Evolutionary conservation across 257 asterid genomes (phyloP).

Genomic region (Lycium barbarum): DNA sequence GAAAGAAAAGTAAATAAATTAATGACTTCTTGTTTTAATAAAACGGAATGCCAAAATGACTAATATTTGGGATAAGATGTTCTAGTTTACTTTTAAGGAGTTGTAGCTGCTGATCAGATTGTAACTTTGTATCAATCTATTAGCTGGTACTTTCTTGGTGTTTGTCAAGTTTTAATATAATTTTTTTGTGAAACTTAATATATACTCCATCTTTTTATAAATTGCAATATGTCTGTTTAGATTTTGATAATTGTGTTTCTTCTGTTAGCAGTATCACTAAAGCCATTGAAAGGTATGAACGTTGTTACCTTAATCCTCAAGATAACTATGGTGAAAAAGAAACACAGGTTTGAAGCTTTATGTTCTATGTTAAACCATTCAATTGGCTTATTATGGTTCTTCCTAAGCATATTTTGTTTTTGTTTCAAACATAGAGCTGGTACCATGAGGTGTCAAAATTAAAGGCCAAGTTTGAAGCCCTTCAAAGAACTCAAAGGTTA

Average conservation of each 20-base stretch:
- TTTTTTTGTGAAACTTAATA: too few species aligned
- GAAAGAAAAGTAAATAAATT: neutral
- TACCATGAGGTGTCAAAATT: constrained; percentile 79
- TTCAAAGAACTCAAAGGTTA: constrained; percentile 89
- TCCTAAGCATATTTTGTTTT: neutral
- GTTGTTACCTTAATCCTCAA: constrained; percentile 69
- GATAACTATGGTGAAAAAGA: constrained; percentile 64
- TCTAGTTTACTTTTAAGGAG: too few species aligned
- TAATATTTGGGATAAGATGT: too few species aligned
- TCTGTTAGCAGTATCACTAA: constrained; percentile 51
- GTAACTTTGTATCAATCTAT: too few species aligned
- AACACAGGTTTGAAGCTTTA: constrained; percentile 57
- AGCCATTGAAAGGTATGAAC: constrained; percentile 91
- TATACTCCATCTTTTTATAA: too few species aligned
- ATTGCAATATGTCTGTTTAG: too few species aligned
- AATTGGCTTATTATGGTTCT: neutral
- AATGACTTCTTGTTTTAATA: too few species aligned
- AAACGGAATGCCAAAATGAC: too few species aligned
- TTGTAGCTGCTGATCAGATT: too few species aligned
- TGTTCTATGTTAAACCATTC: neutral
- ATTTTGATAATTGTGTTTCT: neutral
- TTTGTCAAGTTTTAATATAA: too few species aligned
- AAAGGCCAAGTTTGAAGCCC: constrained; percentile 83
- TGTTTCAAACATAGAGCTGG: constrained; percentile 66
- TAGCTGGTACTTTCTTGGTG: too few species aligned